Percentiles rank a stretch among this genome's conserved stretches.
Conservation (phyloP, 129 eudicot species). For the Glebionis coronaria region DNA sequence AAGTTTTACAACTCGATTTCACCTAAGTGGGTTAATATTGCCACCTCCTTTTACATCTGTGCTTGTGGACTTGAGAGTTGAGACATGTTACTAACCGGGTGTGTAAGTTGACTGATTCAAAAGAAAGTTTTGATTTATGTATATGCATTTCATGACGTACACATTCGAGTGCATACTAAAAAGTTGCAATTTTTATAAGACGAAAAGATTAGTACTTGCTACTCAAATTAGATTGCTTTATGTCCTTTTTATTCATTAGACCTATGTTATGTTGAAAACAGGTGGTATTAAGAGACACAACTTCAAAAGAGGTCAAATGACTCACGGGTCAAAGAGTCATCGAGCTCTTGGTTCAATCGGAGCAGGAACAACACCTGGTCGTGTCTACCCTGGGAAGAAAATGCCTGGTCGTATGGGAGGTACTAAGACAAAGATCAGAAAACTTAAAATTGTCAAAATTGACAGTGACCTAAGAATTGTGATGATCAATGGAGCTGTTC, state of each 20-base stretch:
- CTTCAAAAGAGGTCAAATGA: slow-evolving; percentile 92
- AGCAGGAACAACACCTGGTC: slow-evolving; percentile 98
- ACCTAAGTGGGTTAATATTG: neutral
- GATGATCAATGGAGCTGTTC: slow-evolving; percentile 94
- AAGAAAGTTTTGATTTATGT: neutral
- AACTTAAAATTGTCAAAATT: slow-evolving; percentile 75
- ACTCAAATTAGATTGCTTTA: neutral
- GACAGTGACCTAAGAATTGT: slow-evolving; percentile 74
- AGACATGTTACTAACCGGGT: neutral
- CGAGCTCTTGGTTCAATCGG: slow-evolving; percentile 89
- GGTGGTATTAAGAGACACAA: slow-evolving; percentile 95
- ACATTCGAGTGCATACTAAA: neutral
- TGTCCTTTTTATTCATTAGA: neutral
- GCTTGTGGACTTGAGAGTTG: neutral
- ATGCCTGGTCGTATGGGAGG: slow-evolving; percentile 99
- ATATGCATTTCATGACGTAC: neutral
- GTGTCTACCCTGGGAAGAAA: slow-evolving; percentile 87
- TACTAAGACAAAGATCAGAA: slow-evolving; percentile 72
- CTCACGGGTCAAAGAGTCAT: slow-evolving; percentile 97
- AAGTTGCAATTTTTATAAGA: slow-evolving; percentile 8
- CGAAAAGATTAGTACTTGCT: neutral
- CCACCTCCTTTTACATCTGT: neutral
- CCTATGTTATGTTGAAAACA: slow-evolving; percentile 20
- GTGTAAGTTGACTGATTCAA: neutral
- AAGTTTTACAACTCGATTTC: neutral